Percentiles rank a stretch among this genome's conserved stretches.
Conservation (phyloP, 1,139 yeast species). For the Taiozyma sp. region DNA sequence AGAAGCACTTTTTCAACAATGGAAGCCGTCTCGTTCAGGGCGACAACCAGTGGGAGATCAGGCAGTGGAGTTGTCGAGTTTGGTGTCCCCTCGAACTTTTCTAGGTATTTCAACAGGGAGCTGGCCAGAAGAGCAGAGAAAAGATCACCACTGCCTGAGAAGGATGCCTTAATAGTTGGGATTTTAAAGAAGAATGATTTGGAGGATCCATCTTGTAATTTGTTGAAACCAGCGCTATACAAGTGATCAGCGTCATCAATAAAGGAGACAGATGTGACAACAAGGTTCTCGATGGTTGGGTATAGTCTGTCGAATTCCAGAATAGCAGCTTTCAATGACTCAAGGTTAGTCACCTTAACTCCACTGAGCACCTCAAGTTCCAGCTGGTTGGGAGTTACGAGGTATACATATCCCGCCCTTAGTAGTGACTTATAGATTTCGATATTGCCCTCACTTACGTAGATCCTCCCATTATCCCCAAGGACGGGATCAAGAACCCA, state of each 20-base stretch:
- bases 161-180: conserved; percentile 62
- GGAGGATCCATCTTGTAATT: conserved; percentile 6
- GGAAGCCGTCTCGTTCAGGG: conserved; percentile 29
- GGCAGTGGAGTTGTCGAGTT: conserved; percentile 6
- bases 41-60: conserved; percentile 16
- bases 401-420: conserved; percentile 45
- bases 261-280: conserved; percentile 57
- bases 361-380: conserved; percentile 77
- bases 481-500: conserved; percentile 90
- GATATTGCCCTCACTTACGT: conserved; percentile 70
- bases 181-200: conserved; percentile 39
- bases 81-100: conserved; percentile 5
- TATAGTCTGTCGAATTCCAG: conserved; percentile 43
- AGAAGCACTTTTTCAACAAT: conserved; percentile 29
- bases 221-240: conserved; percentile 48
- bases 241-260: conserved; percentile 28
- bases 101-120: conserved; percentile 37
- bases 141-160: conserved; percentile 92
- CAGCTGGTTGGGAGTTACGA: conserved; percentile 88
- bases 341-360: conserved; percentile 37
- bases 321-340: conserved; percentile 43
- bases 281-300: conserved; percentile 53
- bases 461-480: conserved; percentile 86
- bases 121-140: conserved; percentile 77
- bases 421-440: conserved; percentile 60